phyloP scores from a whole-genome alignment of 352 stramenopile genomes.

The Pythium utonaiense region DNA sequence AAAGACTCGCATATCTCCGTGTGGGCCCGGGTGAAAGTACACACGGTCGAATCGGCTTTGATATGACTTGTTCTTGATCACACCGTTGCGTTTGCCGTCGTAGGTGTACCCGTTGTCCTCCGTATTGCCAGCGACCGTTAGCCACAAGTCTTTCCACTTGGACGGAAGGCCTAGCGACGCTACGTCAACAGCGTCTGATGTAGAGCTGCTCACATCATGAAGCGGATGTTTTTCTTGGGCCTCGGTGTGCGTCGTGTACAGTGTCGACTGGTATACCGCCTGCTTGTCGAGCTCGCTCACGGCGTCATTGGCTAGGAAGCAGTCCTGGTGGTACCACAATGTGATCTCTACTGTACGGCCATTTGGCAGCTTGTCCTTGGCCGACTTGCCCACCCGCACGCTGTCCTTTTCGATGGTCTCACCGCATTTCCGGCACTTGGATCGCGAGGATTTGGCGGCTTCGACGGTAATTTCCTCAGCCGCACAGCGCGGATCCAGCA shows the following conservation, averaged over 20 bases:
- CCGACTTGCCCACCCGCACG: slow-evolving; percentile 50
- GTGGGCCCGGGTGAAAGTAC: slow-evolving; percentile 46
- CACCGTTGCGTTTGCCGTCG: slow-evolving; percentile 51
- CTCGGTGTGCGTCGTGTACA: not conserved
- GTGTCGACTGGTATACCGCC: slow-evolving; percentile 17
- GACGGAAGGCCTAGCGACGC: slow-evolving; percentile 46
- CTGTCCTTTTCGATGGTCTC: slow-evolving; percentile 41
- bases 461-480: slow-evolving; percentile 51
- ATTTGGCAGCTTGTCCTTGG: slow-evolving; percentile 40
- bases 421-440: slow-evolving; percentile 53
- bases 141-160: slow-evolving; percentile 69
- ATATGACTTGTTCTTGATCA: slow-evolving; percentile 59
- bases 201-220: too few species aligned
- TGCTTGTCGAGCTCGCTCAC: slow-evolving; percentile 43
- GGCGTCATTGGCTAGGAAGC: slow-evolving; percentile 29
- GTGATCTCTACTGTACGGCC: slow-evolving; percentile 45
- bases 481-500: slow-evolving; percentile 40
- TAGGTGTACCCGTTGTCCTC: slow-evolving; percentile 78
- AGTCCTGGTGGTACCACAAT: slow-evolving; percentile 57
- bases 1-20: slow-evolving; percentile 8
- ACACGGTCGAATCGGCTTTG: slow-evolving; percentile 74
- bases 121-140: slow-evolving; percentile 57
- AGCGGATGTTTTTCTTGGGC: too few species aligned
- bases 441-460: slow-evolving; percentile 39
- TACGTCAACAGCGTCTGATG: slow-evolving; percentile 20